Base-by-base conservation (phyloP, 2,329 filamentous ascomycete species). In the Dactylellina haptotyla region DNA sequence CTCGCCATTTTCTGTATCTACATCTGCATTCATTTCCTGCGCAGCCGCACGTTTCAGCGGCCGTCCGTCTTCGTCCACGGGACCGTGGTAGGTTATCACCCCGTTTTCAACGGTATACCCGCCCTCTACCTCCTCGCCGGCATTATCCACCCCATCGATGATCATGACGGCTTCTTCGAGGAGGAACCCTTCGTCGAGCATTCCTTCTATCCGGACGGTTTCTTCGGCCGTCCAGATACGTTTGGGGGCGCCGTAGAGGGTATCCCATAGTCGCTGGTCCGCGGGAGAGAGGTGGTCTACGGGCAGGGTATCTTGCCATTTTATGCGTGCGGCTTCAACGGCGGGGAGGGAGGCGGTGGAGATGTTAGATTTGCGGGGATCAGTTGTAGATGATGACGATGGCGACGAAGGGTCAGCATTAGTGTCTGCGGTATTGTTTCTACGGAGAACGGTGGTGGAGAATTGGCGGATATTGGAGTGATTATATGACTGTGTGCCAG, bases 231-330 rank as follows among this genome's bases (percentile, higher is more conserved):
- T 46, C 67, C 67, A 72, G 26, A 23, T 16, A 4, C 67, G 51
- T 25, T 59, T 72, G 16, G 67, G 67, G 14, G 54, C 43, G 16
- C 67, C 67, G 34, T 72, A 72, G 8, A 72, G 59, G 12, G 67
- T 72, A 48, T 59, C 50, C 67, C 67, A 72, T 16, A 72, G 18
- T 23, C 67, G 14, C 23, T 58, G 51, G 10, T 72, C 67, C 3
- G 67, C 34, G 9, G 45, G 8, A 1, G 51, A 64, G 2, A 72
- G 20, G 3, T 65, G 25, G 1, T 20, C 18, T 12, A 46, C 45
- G 2, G 67, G 67, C 0, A 72, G 59, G 0, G 67, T 58, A 6
- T 72, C 67, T 20, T 72, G 67, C 67, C 67, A 72, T 65, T 72
- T 72, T 25, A 46, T 20, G 0, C 67, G 51, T 0, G 53, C 45